These are phyloP conservation scores for Melocanna baccifera DNA, from an alignment of 176 grass and related monocot species.

Conservation along the genomic window DNA sequence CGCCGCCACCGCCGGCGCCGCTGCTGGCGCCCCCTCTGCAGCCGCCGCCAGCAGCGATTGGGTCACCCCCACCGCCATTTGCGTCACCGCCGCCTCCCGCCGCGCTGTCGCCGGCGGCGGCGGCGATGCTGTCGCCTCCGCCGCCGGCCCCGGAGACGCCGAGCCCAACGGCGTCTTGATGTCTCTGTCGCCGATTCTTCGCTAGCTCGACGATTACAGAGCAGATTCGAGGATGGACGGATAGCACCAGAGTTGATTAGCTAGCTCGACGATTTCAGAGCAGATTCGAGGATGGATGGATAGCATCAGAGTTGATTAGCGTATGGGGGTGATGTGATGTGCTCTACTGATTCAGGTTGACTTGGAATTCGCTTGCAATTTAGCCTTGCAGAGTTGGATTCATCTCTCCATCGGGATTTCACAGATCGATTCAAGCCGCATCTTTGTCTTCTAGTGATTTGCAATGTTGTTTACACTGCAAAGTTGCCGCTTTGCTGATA, in stretches of 20 bases:
- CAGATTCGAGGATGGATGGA: background rate
- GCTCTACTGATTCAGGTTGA: background rate
- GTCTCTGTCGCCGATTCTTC: background rate
- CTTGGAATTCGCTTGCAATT: background rate
- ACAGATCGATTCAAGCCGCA: background rate
- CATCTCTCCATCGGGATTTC: background rate
- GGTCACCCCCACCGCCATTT: background rate
- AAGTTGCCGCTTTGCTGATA: background rate
- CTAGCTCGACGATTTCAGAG: background rate
- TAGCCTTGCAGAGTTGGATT: background rate
- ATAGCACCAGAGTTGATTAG: no score
- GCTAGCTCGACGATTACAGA: background rate
- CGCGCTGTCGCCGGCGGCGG: background rate
- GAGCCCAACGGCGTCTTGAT: constrained; percentile 36
- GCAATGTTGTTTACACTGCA: background rate
- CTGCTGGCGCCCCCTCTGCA: background rate
- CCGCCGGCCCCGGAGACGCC: constrained; percentile 19
- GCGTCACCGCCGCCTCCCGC: background rate
- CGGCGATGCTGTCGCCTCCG: background rate
- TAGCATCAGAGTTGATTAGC: background rate
- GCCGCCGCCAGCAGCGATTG: background rate
- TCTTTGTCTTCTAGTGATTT: constrained; percentile 1
- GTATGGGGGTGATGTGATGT: background rate
- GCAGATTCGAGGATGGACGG: background rate
- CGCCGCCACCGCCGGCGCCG: background rate